These are phyloP conservation scores for Hypericum androsaemum DNA, from an alignment of 345 rosid species.

Conservation along the genomic window DNA sequence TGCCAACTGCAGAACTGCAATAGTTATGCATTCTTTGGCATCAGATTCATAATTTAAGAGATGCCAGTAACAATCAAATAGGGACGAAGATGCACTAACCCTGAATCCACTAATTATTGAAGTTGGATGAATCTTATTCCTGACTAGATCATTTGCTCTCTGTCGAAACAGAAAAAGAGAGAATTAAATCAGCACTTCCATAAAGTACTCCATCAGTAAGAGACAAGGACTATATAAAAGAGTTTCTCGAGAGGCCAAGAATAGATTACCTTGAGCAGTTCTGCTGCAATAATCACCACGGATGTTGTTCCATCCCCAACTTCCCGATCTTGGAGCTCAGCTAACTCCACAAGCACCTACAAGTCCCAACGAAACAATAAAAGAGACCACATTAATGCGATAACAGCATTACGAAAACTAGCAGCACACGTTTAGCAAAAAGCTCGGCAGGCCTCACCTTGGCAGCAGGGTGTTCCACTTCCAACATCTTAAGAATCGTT, in stretches of 20 bases:
- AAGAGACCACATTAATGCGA: background rate
- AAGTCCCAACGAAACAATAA: conserved; percentile 6
- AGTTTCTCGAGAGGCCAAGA: background rate
- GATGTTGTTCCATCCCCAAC: conserved; percentile 98
- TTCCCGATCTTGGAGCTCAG: conserved; percentile 96
- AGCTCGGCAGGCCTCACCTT: conserved; percentile 37
- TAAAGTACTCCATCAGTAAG: too few relatives aligned
- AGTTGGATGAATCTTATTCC: conserved; percentile 95
- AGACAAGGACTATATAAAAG: background rate
- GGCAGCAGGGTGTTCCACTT: conserved; percentile 98
- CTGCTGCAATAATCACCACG: conserved; percentile 90
- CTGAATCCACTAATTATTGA: conserved; percentile 93
- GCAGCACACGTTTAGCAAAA: background rate
- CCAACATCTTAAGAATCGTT: conserved; percentile 85
- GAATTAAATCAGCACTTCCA: conserved; percentile 8
- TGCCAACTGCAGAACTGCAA: background rate
- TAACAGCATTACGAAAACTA: background rate
- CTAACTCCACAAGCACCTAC: conserved; percentile 92
- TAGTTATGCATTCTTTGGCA: too few relatives aligned
- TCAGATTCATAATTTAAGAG: too few relatives aligned
- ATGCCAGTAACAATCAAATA: background rate
- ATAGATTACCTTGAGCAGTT: conserved; percentile 54
- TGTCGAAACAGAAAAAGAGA: conserved; percentile 19
- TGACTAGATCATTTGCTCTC: conserved; percentile 94
- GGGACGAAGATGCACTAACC: conserved; percentile 30